phyloP scores from a whole-genome alignment of 306 rosid genomes.

The Fragaria ananassa region DNA sequence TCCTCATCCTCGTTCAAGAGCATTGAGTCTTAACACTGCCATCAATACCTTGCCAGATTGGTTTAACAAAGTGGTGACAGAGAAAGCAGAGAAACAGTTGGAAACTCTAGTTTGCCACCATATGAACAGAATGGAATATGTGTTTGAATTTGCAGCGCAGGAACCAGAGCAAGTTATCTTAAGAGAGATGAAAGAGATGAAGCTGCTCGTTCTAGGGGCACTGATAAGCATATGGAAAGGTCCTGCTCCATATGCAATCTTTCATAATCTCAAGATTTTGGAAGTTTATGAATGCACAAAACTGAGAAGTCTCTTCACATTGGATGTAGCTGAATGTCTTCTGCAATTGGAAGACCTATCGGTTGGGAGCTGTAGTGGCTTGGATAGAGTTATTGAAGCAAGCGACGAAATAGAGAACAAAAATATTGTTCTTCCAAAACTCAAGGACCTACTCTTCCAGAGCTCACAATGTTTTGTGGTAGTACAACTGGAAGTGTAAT shows the following conservation, averaged over 20 bases:
- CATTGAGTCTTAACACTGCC: neutral
- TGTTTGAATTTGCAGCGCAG: neutral
- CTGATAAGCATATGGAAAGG: neutral
- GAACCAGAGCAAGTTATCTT: neutral
- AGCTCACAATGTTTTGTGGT: neutral
- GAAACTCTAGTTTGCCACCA: neutral
- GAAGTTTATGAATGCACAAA: neutral
- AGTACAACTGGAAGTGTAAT: neutral
- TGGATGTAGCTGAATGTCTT: neutral
- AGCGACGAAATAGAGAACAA: neutral
- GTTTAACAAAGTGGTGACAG: neutral
- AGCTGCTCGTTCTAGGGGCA: neutral
- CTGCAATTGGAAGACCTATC: neutral
- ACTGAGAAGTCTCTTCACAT: neutral
- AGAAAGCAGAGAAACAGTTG: neutral
- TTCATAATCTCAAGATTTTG: neutral
- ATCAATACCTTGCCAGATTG: neutral
- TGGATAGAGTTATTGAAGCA: neutral
- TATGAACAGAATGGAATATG: neutral
- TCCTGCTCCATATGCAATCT: rapidly evolving
- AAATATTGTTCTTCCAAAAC: neutral
- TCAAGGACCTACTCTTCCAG: neutral
- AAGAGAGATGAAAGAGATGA: neutral
- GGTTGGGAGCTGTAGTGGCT: neutral
- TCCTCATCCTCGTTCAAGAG: neutral